Conservation (phyloP, 345 rosid species). For the thale cress (Arabidopsis thaliana) region DNA sequence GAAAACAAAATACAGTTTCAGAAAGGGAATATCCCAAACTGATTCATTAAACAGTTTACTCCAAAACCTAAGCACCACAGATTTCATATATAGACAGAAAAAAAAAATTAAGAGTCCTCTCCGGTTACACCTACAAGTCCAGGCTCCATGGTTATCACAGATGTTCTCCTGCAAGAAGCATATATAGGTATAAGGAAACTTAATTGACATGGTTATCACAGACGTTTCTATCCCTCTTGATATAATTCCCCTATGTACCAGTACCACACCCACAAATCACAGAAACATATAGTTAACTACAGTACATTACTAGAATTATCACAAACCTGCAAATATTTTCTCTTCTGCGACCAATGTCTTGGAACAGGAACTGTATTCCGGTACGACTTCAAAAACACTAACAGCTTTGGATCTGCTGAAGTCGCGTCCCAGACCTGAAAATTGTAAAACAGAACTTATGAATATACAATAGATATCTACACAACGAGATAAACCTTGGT, state of each 20-base stretch:
- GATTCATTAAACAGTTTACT: conserved; percentile 21
- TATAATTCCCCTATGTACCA: conserved; percentile 52
- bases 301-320: conserved; percentile 26
- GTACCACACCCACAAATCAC: conserved; percentile 52
- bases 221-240: conserved; percentile 56
- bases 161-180: conserved; percentile 99
- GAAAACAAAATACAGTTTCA: conserved; percentile 1
- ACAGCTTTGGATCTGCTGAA: conserved; percentile 92
- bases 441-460: neutral
- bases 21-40: conserved; percentile 24
- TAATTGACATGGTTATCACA: conserved; percentile 58
- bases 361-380: conserved; percentile 98
- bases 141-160: conserved; percentile 93
- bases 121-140: conserved; percentile 95
- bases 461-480: neutral
- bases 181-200: conserved; percentile 98
- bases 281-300: conserved; percentile 49
- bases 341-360: conserved; percentile 99
- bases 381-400: conserved; percentile 90
- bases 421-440: conserved; percentile 99
- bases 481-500: neutral
- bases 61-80: conserved; percentile 35
- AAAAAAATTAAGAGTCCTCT: conserved; percentile 55
- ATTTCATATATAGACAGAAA: conserved; percentile 46
- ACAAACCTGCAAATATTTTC: conserved; percentile 99